These are phyloP conservation scores for Ophidiomyces ophidiicola DNA, from an alignment of 2,329 filamentous ascomycete species.

Conservation along the genomic window DNA sequence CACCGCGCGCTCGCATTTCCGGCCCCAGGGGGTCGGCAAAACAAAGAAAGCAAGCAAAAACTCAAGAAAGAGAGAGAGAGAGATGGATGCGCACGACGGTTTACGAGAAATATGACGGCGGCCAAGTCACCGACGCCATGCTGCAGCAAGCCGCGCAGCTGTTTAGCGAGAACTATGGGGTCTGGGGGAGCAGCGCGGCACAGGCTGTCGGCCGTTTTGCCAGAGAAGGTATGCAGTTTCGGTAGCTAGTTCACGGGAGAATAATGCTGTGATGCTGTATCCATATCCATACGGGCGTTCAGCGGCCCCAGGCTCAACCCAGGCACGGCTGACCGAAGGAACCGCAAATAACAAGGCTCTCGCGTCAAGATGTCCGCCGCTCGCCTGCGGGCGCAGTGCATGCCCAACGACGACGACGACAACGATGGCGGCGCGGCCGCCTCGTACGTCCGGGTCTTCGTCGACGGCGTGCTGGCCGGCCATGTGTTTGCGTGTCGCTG, in stretches of 20 bases:
- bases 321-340: no score
- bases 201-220: no score
- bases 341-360: no score
- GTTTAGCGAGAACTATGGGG: conserved; percentile 28
- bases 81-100: conserved; percentile 9
- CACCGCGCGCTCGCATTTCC: no score
- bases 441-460: conserved; percentile 11
- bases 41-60: no score
- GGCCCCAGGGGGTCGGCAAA: no score
- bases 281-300: no score
- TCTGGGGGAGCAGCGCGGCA: conserved; percentile 20
- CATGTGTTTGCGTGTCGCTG: conserved; percentile 30
- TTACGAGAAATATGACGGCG: conserved; percentile 21
- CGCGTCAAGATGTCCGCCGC: conserved; percentile 5
- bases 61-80: no score
- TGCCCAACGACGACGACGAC: conserved; percentile 6
- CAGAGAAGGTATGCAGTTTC: no score
- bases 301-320: no score
- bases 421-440: neutral
- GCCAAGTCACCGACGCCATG: conserved; percentile 27
- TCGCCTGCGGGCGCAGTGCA: conserved; percentile 12
- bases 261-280: no score
- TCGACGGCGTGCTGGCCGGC: conserved; percentile 14
- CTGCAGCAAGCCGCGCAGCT: conserved; percentile 25
- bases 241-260: no score